These are phyloP conservation scores for Penicillium lividum DNA, from an alignment of 495 filamentous ascomycete species.

Conservation along the genomic window DNA sequence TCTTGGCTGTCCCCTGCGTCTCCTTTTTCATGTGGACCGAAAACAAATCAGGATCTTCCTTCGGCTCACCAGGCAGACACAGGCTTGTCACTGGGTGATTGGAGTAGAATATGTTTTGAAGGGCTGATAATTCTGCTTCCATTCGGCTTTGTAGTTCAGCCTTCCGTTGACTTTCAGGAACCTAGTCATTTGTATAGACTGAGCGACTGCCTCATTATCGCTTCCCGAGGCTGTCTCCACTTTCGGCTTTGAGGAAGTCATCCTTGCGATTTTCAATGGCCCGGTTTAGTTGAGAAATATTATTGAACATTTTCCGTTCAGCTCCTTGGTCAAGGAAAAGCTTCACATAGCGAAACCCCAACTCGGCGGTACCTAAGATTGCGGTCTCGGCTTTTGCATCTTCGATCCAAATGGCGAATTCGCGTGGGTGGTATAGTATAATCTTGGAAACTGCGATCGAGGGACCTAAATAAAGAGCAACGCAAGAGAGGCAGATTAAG, in stretches of 20 bases:
- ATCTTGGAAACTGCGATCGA: too few species aligned
- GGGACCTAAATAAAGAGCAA: too few species aligned
- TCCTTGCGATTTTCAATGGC: conserved; percentile 86
- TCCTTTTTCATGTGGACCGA: neutral
- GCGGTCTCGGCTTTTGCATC: conserved; percentile 74
- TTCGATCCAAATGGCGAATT: neutral
- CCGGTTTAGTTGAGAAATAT: conserved; percentile 90
- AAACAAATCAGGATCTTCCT: conserved; percentile 9
- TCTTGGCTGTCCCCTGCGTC: neutral
- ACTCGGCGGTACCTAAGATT: conserved; percentile 57
- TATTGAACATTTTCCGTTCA: conserved; percentile 91
- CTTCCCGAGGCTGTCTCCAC: neutral
- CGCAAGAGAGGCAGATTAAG: too few species aligned
- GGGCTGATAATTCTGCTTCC: neutral
- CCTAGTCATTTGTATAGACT: neutral
- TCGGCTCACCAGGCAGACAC: neutral
- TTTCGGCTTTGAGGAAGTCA: conserved; percentile 1
- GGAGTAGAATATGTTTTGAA: conserved; percentile 4
- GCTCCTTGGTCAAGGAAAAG: conserved; percentile 96
- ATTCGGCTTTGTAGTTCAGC: neutral
- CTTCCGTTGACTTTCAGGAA: neutral
- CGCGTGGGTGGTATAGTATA: too few species aligned
- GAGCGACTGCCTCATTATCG: neutral
- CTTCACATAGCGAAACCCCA: conserved; percentile 94
- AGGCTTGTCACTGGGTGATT: neutral